Percentiles rank a stretch among this genome's conserved stretches.
These are phyloP conservation scores for Stipa capillata DNA, from an alignment of 176 grass and related monocot species.

Conservation along the genomic window DNA sequence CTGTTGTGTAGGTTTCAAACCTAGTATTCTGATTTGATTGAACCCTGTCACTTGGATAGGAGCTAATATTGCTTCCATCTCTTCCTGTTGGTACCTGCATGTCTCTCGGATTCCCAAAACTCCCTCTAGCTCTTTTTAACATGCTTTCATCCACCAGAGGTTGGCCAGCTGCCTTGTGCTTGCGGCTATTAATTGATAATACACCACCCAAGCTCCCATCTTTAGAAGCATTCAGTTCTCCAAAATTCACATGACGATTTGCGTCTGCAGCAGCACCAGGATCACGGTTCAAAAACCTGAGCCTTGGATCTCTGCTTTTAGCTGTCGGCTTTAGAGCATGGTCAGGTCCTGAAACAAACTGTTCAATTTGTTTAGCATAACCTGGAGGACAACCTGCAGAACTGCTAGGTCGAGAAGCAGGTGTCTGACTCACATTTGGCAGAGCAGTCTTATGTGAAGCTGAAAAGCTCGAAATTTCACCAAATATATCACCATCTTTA, in stretches of 20 bases:
- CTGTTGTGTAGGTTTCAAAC: constrained; percentile 17
- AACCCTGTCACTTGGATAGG: constrained; percentile 20
- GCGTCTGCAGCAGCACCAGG: constrained; percentile 21
- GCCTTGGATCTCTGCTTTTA: constrained; percentile 86
- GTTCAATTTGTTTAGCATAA: constrained; percentile 36
- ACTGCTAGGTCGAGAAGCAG: constrained; percentile 25
- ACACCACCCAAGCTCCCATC: constrained; percentile 14
- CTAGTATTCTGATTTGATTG: constrained; percentile 26
- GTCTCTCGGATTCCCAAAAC: constrained; percentile 24
- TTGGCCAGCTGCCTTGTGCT: constrained; percentile 52
- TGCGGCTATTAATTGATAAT: constrained; percentile 24
- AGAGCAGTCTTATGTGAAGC: constrained; percentile 17
- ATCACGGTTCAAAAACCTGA: constrained; percentile 64
- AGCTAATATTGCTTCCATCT: constrained; percentile 22
- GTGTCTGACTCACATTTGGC: constrained; percentile 25
- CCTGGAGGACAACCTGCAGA: constrained; percentile 22
- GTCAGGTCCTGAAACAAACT: constrained; percentile 27
- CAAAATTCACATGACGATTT: constrained; percentile 1
- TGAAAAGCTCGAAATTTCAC: constrained; percentile 64
- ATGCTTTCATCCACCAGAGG: constrained; percentile 30
- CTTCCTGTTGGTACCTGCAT: constrained; percentile 28
- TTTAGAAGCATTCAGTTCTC: constrained; percentile 32
- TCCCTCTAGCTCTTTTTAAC: constrained; percentile 51
- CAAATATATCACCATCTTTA: constrained; percentile 38
- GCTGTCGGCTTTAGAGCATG: constrained; percentile 29